A percentile compares a stretch with the other conserved stretches of the same genome.
phyloP scores from a whole-genome alignment of 1,139 yeast genomes.

The Yamadazyma atmosphaerica region DNA sequence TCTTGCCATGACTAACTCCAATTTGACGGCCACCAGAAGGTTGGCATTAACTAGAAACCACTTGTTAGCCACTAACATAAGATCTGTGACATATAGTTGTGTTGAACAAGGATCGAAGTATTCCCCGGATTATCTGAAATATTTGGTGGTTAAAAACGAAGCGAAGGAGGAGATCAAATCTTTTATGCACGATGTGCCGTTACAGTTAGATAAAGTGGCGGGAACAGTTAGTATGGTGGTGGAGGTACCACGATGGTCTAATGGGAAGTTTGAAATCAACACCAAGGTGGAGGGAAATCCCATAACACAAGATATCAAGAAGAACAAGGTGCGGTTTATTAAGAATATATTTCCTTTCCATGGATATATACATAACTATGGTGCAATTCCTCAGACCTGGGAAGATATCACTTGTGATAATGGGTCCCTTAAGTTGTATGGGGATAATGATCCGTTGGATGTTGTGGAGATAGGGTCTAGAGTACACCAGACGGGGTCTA shows the following conservation, averaged over 20 bases:
- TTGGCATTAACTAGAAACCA: background rate
- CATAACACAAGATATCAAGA: slow-evolving; percentile 81
- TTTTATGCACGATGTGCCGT: slow-evolving; percentile 76
- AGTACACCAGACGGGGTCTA: slow-evolving; percentile 69
- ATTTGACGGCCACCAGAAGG: background rate
- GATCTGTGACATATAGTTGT: slow-evolving; percentile 5
- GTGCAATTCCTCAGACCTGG: slow-evolving; percentile 99
- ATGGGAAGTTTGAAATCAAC: slow-evolving; percentile 83
- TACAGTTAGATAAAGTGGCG: slow-evolving; percentile 62
- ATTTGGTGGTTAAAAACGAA: slow-evolving; percentile 19
- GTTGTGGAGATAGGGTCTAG: slow-evolving; percentile 89
- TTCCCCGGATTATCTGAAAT: slow-evolving; percentile 33
- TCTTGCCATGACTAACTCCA: background rate
- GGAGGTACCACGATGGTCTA: slow-evolving; percentile 90
- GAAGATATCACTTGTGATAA: slow-evolving; percentile 64
- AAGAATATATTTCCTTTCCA: slow-evolving; percentile 88
- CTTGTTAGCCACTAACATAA: background rate
- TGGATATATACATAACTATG: slow-evolving; percentile 96
- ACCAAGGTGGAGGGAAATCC: slow-evolving; percentile 72
- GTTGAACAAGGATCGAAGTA: slow-evolving; percentile 36
- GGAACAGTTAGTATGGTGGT: slow-evolving; percentile 81
- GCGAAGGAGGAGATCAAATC: slow-evolving; percentile 55
- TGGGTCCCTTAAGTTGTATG: slow-evolving; percentile 78
- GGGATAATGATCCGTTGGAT: slow-evolving; percentile 96
- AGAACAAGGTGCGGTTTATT: slow-evolving; percentile 80